Conservation (phyloP, 2,329 filamentous ascomycete genomes). For the Epichloe gansuensis region DNA sequence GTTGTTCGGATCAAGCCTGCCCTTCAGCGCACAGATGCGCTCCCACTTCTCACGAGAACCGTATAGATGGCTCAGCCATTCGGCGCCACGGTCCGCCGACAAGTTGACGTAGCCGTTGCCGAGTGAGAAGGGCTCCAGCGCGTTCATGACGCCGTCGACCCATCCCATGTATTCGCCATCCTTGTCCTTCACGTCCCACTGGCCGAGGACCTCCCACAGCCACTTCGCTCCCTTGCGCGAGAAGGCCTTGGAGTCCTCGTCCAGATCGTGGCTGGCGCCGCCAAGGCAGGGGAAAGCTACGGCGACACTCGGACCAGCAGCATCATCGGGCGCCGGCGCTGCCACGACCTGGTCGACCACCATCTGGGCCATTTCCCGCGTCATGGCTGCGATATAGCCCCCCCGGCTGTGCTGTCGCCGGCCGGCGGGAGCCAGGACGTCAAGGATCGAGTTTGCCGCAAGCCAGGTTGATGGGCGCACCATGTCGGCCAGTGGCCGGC, state of each 20-base stretch:
- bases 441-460: too few species aligned
- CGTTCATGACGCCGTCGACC: neutral
- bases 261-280: neutral
- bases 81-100: neutral
- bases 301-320: neutral
- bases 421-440: too few species aligned
- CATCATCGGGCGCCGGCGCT: neutral
- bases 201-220: neutral
- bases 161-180: neutral
- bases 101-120: neutral
- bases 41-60: constrained; percentile 1
- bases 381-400: too few species aligned
- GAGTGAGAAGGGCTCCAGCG: neutral
- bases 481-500: too few species aligned
- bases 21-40: constrained; percentile 1
- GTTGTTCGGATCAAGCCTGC: neutral
- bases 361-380: too few species aligned
- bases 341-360: too few species aligned
- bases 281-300: neutral
- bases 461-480: too few species aligned
- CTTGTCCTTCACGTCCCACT: neutral
- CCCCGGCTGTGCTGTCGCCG: too few species aligned
- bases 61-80: constrained; percentile 2
- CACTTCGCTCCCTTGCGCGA: neutral
- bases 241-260: neutral